Percentiles rank a stretch among this genome's conserved stretches.
These are phyloP conservation scores for Ammopiptanthus mongolicus DNA, from an alignment of 306 rosid species.

Conservation along the genomic window DNA sequence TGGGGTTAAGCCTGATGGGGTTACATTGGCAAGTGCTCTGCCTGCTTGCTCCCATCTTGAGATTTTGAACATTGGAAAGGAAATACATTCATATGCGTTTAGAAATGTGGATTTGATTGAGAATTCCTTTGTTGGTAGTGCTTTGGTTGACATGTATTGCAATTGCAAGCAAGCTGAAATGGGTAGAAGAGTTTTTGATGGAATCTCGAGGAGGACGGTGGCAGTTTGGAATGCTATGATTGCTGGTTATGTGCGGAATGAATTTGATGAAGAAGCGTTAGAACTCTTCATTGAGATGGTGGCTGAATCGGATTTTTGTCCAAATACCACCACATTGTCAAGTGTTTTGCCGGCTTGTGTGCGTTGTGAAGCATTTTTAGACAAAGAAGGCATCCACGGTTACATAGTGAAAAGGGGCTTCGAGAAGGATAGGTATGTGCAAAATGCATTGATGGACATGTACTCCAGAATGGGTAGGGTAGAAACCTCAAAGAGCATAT, in stretches of 20 bases:
- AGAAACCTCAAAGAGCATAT: constrained; percentile 46
- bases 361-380: constrained; percentile 36
- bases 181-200: constrained; percentile 58
- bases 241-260: constrained; percentile 67
- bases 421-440: constrained; percentile 61
- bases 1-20: constrained; percentile 64
- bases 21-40: constrained; percentile 69
- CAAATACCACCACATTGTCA: constrained; percentile 65
- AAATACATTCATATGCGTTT: constrained; percentile 63
- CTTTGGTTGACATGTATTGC: constrained; percentile 86
- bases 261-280: constrained; percentile 55
- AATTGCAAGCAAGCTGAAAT: constrained; percentile 51
- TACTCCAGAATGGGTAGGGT: constrained; percentile 65
- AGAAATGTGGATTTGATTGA: constrained; percentile 40
- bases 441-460: constrained; percentile 83
- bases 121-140: constrained; percentile 70
- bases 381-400: constrained; percentile 65
- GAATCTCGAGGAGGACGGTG: constrained; percentile 31
- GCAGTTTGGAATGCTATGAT: constrained; percentile 83
- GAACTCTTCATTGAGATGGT: constrained; percentile 60
- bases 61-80: constrained; percentile 54
- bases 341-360: constrained; percentile 71
- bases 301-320: constrained; percentile 28
- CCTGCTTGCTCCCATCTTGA: constrained; percentile 86
- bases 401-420: constrained; percentile 56